Conservation (phyloP, 306 rosid genomes). For the Acacia melanoxylon region DNA sequence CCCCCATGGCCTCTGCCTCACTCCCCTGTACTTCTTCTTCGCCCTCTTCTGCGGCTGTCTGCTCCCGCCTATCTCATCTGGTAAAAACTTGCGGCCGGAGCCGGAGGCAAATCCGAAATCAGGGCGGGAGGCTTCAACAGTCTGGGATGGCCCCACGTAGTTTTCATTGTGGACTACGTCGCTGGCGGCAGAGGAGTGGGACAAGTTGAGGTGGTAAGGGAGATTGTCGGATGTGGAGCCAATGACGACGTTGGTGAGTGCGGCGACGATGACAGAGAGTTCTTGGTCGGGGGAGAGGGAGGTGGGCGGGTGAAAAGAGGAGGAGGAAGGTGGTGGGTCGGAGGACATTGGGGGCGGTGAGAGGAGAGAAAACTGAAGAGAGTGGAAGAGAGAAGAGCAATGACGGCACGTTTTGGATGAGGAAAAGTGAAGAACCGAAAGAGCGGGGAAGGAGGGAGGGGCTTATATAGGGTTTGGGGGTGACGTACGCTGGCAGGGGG, state of each 20-base stretch:
- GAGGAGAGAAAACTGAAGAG: not conserved
- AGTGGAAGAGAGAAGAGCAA: not conserved
- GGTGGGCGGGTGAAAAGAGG: not conserved
- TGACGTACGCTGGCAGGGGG: constrained; percentile 44
- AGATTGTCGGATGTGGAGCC: constrained; percentile 40
- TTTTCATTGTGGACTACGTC: not conserved
- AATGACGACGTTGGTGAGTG: constrained; percentile 74
- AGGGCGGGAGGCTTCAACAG: constrained; percentile 42
- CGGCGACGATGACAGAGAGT: constrained; percentile 62
- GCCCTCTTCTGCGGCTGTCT: constrained; percentile 43
- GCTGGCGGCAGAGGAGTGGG: not conserved
- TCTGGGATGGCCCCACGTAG: not conserved
- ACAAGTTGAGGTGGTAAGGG: constrained; percentile 6
- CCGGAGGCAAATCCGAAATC: constrained; percentile 61
- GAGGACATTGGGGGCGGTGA: constrained; percentile 32
- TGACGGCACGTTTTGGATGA: not conserved
- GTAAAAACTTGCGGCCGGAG: constrained; percentile 66
- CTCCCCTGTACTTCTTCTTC: constrained; percentile 87
- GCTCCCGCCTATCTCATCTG: constrained; percentile 37
- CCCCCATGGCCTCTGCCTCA: constrained; percentile 95
- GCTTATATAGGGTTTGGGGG: constrained; percentile 42
- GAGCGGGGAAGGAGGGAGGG: not conserved
- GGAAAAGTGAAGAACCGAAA: not conserved
- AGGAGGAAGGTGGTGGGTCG: not conserved
- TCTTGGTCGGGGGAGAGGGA: constrained; percentile 67